Conservation (phyloP, 202 grass and related monocot genomes). For the Eragrostis tef region DNA sequence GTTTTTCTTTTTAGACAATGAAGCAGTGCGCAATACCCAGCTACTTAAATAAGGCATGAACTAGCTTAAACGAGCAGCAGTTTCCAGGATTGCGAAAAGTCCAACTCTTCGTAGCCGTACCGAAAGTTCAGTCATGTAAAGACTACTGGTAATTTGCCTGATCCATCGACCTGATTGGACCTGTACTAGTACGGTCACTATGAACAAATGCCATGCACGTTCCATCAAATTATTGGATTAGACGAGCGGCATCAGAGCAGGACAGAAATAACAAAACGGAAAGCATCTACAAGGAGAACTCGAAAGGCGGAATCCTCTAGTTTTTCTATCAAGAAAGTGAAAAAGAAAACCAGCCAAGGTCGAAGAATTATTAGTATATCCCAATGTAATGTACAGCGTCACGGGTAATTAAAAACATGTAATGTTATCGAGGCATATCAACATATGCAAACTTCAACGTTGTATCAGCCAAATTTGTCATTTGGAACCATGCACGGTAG, state of each 20-base stretch:
- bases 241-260: not conserved
- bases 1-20: not conserved
- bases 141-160: not conserved
- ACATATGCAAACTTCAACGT: not conserved
- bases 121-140: conserved; percentile 20
- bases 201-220: not conserved
- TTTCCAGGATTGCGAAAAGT: not conserved
- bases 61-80: not conserved
- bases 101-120: not conserved
- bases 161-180: conserved; percentile 19
- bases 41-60: too few species aligned
- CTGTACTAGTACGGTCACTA: not conserved
- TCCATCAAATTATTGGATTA: conserved; percentile 29
- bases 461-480: not conserved
- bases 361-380: not conserved
- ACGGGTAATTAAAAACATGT: too few species aligned
- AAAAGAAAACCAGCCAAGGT: not conserved
- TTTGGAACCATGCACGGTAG: not conserved
- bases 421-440: too few species aligned
- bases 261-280: not conserved
- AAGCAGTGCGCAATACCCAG: not conserved
- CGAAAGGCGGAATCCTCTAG: not conserved
- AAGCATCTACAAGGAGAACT: not conserved
- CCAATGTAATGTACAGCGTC: not conserved
- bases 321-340: not conserved